Base-by-base conservation (phyloP, 148 eudicot species). In the Polygonum aviculare region DNA sequence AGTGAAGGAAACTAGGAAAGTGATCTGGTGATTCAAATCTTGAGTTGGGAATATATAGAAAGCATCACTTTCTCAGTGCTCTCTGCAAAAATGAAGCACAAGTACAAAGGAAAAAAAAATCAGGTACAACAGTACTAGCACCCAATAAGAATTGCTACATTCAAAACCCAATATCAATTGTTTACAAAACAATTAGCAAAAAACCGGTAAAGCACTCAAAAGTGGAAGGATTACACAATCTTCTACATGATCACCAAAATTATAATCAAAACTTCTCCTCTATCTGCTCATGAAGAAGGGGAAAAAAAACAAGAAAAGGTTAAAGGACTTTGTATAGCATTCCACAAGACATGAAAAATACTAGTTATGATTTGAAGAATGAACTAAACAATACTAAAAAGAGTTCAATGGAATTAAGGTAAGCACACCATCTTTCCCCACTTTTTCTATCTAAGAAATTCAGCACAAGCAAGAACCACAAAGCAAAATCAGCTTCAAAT, bases 271-370 rank as follows among this genome's bases (percentile, higher is more conserved):
- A 36, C 4, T 7, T 15, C 44, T 38, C 45, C 19, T 67, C 16
- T 62, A 60, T 60, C 69, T 60, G 15, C 36, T 8, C 14, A 22
- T 60, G 35, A 60, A 2, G 69, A 22, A 62, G 69, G 38, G 31
- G 31, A 26, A 62, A 62, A 38, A 67, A 38, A 67, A 67, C 41
- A 67, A 67, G 72, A 38, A 67, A 67, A 67, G 44, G 36, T 67
- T 67, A 45, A 45, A 67, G 45, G 38, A 36, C 72, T 67, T 67
- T 67, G 5, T 22, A 18, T 35, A 38, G 44, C 70, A 63, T 31
- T 31, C 12, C 18, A 63, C 33, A 63, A 63, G 33, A 35, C 12
- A 63, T 63, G 33, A 49, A 47, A 39, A 72, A 15, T 72, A 21
- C 35, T 26, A 12, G 33, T 22, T 45, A 21, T 21, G n/a, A 41